Percentiles rank a stretch among this genome's conserved stretches.
These are phyloP conservation scores for Malassezia cuniculi DNA, from an alignment of 1,284 basidiomycete species.

Conservation along the genomic window DNA sequence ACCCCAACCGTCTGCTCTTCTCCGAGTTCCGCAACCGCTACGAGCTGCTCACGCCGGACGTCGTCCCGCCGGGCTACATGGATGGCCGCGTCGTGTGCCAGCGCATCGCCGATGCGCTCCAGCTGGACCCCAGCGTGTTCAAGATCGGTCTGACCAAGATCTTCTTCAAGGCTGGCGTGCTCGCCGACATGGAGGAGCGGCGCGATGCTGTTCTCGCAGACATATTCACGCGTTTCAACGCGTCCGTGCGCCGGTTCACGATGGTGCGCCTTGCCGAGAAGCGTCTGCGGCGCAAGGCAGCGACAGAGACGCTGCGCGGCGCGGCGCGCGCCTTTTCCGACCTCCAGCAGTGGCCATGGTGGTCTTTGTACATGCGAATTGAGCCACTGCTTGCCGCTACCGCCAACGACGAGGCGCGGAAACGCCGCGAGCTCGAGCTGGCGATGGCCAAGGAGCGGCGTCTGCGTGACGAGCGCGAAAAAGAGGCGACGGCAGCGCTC, in stretches of 20 bases:
- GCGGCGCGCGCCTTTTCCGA: constrained; percentile 72
- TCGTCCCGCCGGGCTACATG: constrained; percentile 87
- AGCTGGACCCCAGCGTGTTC: constrained; percentile 71
- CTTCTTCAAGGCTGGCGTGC: constrained; percentile 96
- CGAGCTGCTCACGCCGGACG: constrained; percentile 82
- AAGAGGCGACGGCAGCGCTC: constrained; percentile 30
- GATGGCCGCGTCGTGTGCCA: constrained; percentile 87
- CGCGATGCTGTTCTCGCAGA: constrained; percentile 75
- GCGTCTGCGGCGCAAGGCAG: constrained; percentile 79
- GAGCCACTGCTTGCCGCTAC: constrained; percentile 85
- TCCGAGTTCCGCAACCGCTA: constrained; percentile 95
- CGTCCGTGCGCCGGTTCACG: constrained; percentile 69
- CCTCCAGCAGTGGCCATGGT: constrained; percentile 97
- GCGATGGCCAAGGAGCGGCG: constrained; percentile 48
- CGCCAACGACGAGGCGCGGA: constrained; percentile 78
- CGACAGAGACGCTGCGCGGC: constrained; percentile 79
- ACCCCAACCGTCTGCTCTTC: constrained; percentile 91
- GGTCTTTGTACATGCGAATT: constrained; percentile 88
- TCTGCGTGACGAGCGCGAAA: constrained; percentile 37
- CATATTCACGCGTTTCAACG: constrained; percentile 77
- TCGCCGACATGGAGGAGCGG: constrained; percentile 93
- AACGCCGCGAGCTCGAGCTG: constrained; percentile 75
- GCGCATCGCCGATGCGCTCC: constrained; percentile 80
- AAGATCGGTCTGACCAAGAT: constrained; percentile 93
- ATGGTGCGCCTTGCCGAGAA: constrained; percentile 85